Percentiles rank a stretch among this genome's conserved stretches.
These are phyloP conservation scores for Areca catechu DNA, from an alignment of 176 grass and related monocot genomes.

Conservation along the genomic window DNA sequence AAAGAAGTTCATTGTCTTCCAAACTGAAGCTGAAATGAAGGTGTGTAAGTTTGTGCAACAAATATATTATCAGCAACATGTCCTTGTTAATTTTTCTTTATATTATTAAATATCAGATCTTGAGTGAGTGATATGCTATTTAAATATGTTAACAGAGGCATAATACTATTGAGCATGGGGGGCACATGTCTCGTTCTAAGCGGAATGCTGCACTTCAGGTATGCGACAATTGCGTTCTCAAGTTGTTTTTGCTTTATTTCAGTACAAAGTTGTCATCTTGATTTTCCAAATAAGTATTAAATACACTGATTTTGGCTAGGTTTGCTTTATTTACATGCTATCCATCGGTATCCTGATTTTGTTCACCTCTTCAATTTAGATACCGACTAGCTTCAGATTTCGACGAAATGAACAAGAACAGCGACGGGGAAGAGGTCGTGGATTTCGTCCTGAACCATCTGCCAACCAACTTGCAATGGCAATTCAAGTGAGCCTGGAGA, in stretches of 20 bases:
- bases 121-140: too few species aligned
- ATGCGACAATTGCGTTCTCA: background rate
- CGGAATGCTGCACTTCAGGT: conserved; percentile 90
- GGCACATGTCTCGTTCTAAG: conserved; percentile 71
- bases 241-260: too few species aligned
- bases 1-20: conserved; percentile 87
- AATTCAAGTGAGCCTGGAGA: conserved; percentile 27
- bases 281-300: background rate
- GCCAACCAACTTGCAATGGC: conserved; percentile 24
- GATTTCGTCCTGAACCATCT: conserved; percentile 34
- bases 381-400: conserved; percentile 92
- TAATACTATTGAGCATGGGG: conserved; percentile 79
- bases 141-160: conserved; percentile 48
- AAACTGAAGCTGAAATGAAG: conserved; percentile 68
- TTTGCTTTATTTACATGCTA: background rate
- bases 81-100: too few species aligned
- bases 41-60: conserved; percentile 13
- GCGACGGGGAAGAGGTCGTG: conserved; percentile 48
- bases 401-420: conserved; percentile 65
- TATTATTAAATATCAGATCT: too few species aligned
- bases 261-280: background rate
- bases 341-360: background rate
- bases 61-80: too few species aligned
- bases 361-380: conserved; percentile 30
- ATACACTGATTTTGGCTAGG: background rate